Base-by-base conservation (phyloP, 129 eudicot species). In the Tagetes erecta region DNA sequence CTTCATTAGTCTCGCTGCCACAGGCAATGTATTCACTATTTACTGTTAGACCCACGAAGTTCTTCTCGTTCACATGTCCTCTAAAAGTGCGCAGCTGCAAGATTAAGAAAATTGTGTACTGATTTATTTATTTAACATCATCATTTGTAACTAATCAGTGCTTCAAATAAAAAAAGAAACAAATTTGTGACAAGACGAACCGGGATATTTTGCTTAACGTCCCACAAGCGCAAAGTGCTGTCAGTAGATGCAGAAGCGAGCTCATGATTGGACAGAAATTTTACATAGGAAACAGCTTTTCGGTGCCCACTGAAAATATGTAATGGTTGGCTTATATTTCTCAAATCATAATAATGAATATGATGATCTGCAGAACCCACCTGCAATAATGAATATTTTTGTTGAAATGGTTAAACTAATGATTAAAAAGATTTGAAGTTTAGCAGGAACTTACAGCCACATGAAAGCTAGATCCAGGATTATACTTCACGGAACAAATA, bases 211-310 rank as follows among this genome's bases (percentile, higher is more conserved):
- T 95, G 87, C 74, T 87, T 88, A 13, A 88, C 96, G 59, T 95
- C 99, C 99, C 99, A 95, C 73, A 91, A 85, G 67, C 97, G 94
- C 72, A 95, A 79, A 7, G 99, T 95, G 76, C 90, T 88, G 74
- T 95, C 99, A 31, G 99, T 95, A 75, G 99, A 95, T 53, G 99
- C 99, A 76, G 99, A 95, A 72, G 99, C 96, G 42, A 95, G 96
- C 74, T 95, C 99, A 73, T 78, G 78, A 69, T 80, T 80, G 44
- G 97, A 88, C 86, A 95, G 7, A 76, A 95, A 95, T 64, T 95
- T 91, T 42, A 95, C 99, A 67, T 95, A 95, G 1, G 97, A 95
- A 50, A 95, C 97, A 41, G 96, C 95, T 80, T 95, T 95, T 45
- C 87, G 85, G n/a, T 91, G 99, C 8, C 92, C 99, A 64, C 87